Conservation (phyloP, 257 asterid species). For the Jacaranda mimosifolia region DNA sequence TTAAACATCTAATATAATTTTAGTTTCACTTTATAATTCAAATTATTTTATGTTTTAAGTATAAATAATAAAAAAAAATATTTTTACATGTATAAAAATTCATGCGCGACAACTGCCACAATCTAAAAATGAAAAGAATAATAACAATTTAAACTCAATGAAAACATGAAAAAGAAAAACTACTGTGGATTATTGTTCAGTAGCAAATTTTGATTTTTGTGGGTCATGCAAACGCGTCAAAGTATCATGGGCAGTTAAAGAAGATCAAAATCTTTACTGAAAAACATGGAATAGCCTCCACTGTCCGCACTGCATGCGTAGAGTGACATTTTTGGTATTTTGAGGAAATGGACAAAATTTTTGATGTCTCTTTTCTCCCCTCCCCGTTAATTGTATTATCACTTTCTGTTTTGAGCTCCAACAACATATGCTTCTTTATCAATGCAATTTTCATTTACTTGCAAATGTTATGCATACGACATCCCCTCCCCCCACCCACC, state of each 20-base stretch:
- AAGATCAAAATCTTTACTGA: neutral
- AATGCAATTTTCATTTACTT: neutral
- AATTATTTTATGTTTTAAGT: no score
- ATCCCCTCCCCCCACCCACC: no score
- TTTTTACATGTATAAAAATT: no score
- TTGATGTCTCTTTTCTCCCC: neutral
- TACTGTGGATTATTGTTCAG: neutral
- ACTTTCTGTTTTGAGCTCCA: neutral
- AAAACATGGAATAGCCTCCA: neutral
- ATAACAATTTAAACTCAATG: neutral
- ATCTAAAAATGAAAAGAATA: neutral
- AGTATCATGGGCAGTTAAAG: neutral
- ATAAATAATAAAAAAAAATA: no score
- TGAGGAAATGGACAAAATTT: slow-evolving; percentile 14
- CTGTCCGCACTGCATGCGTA: neutral
- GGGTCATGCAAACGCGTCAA: neutral
- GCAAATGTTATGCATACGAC: no score
- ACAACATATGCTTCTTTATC: neutral
- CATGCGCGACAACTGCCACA: no score
- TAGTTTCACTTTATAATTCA: no score
- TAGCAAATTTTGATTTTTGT: neutral
- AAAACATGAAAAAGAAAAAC: neutral
- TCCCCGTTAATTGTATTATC: neutral
- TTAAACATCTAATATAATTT: no score
- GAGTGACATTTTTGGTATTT: neutral